phyloP scores from a whole-genome alignment of 2,329 filamentous ascomycete genomes.

The Ceratocystiopsis minuta region DNA sequence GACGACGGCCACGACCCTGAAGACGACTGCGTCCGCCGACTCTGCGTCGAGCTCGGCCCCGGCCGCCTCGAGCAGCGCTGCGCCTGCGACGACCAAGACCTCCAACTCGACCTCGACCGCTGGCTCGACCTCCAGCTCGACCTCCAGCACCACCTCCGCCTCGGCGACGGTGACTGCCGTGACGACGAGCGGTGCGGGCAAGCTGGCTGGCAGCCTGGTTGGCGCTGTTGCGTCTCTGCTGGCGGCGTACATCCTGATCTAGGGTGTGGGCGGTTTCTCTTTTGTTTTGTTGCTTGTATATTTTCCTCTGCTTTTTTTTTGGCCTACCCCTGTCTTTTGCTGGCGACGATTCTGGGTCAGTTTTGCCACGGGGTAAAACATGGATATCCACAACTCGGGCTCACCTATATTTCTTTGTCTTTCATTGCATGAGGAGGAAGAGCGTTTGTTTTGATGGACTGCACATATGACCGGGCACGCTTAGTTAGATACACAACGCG shows the following conservation, averaged over 20 bases:
- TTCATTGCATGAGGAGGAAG: background rate
- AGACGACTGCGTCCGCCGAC: background rate
- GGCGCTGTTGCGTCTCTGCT: no score
- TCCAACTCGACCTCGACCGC: background rate
- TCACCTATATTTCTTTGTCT: background rate
- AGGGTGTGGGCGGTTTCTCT: no score
- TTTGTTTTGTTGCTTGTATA: background rate
- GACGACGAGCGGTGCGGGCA: no score
- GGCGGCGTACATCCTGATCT: no score
- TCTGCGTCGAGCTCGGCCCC: background rate
- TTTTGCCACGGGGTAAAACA: no score
- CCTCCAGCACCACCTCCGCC: background rate
- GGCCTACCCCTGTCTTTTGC: background rate
- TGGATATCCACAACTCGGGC: background rate
- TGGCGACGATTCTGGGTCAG: no score
- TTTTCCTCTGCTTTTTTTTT: background rate
- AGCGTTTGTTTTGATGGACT: no score
- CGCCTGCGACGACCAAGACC: no score
- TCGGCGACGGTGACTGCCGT: no score
- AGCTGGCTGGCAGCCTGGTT: no score
- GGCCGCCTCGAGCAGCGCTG: constrained; percentile 9
- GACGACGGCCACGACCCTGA: constrained; percentile 1
- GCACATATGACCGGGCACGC: no score
- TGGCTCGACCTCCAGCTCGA: background rate
- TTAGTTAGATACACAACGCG: no score